These are phyloP conservation scores for Rutstroemia sydowiana DNA, from an alignment of 2,329 filamentous ascomycete species.

Conservation along the genomic window DNA sequence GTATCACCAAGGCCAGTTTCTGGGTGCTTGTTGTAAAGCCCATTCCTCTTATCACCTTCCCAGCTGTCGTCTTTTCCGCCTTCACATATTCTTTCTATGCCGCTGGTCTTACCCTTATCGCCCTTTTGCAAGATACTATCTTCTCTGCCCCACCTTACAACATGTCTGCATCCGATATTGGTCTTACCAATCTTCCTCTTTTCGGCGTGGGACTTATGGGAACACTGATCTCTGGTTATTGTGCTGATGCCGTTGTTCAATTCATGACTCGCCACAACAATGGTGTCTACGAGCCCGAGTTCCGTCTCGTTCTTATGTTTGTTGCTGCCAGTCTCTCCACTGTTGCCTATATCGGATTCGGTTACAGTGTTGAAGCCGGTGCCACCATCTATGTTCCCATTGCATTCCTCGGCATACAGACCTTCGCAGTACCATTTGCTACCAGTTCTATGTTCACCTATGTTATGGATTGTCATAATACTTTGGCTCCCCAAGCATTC, in stretches of 20 bases:
- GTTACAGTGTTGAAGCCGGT: conserved; percentile 29
- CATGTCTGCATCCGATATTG: conserved; percentile 16
- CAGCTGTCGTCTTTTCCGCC: conserved; percentile 34
- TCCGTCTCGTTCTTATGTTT: conserved; percentile 37
- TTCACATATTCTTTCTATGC: conserved; percentile 23
- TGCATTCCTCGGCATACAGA: conserved; percentile 32
- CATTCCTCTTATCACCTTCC: conserved; percentile 42
- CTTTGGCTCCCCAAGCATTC: conserved; percentile 35
- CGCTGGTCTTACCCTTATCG: conserved; percentile 21
- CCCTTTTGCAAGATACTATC: conserved; percentile 19
- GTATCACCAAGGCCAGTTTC: conserved; percentile 32
- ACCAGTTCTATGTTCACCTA: conserved; percentile 34
- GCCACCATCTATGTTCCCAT: conserved; percentile 27
- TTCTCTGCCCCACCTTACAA: conserved; percentile 21
- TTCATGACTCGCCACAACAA: conserved; percentile 42
- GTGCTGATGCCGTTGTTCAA: conserved; percentile 33
- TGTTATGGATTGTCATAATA: conserved; percentile 35
- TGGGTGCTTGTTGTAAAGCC: conserved; percentile 36
- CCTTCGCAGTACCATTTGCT: conserved; percentile 33
- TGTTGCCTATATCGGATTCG: conserved; percentile 36
- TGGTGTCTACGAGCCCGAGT: conserved; percentile 47
- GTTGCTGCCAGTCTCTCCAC: conserved; percentile 28
- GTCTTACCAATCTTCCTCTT: conserved; percentile 19
- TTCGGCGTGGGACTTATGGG: conserved; percentile 28
- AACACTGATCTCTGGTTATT: conserved; percentile 29